Conservation (phyloP, 1,284 basidiomycete genomes). For the Irpex rosettiformis region DNA sequence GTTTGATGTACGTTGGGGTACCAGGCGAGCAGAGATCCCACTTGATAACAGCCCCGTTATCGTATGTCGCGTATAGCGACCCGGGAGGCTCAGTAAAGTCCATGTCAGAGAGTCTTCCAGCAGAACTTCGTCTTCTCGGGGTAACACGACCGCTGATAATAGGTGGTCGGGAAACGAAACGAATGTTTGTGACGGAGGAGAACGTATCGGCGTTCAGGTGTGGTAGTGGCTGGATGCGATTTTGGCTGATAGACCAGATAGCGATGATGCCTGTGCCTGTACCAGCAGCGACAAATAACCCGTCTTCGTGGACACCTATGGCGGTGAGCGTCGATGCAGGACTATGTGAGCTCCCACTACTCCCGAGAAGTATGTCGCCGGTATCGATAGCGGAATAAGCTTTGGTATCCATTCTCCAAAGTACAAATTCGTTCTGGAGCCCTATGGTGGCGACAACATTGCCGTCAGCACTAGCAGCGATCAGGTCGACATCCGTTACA, state of each 20-base stretch:
- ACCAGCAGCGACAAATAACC: conserved; percentile 59
- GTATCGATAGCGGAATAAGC: conserved; percentile 49
- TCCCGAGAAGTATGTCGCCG: conserved; percentile 43
- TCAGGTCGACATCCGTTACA: conserved; percentile 75
- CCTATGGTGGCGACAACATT: conserved; percentile 67
- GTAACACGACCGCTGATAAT: conserved; percentile 7
- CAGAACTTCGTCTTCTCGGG: conserved; percentile 13
- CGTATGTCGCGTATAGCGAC: conserved; percentile 51
- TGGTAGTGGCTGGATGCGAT: conserved; percentile 37
- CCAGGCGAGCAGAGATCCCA: conserved; percentile 45
- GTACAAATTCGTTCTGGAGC: conserved; percentile 69
- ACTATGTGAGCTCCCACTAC: conserved; percentile 44
- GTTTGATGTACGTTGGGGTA: conserved; percentile 38
- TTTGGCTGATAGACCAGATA: conserved; percentile 49
- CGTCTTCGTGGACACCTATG: conserved; percentile 54
- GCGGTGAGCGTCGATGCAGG: conserved; percentile 49
- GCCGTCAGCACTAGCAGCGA: conserved; percentile 70
- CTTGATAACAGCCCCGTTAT: conserved; percentile 51
- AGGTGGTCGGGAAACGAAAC: conserved; percentile 33
- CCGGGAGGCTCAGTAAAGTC: conserved; percentile 19
- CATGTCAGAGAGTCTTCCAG: neutral
- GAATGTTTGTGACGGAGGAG: conserved; percentile 46
- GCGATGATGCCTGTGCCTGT: conserved; percentile 59
- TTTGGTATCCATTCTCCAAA: conserved; percentile 54
- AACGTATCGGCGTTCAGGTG: conserved; percentile 45